Base-by-base conservation (phyloP, 805 yeast species). In the Lipomyces mesembrius region DNA sequence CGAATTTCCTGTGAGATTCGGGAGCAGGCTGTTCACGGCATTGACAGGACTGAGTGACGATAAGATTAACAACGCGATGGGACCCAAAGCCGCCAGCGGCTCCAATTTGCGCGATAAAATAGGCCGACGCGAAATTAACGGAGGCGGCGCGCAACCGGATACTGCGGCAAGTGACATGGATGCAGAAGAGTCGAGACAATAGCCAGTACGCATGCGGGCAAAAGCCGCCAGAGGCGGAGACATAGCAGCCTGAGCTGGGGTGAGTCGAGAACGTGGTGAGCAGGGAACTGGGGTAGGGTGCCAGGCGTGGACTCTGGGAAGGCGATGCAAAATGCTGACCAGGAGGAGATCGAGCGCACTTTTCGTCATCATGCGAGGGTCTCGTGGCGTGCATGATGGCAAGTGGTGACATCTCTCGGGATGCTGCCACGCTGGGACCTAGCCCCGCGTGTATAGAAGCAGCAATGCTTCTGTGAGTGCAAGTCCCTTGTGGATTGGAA, bases 1-100 rank as follows among this genome's bases (percentile, higher is more conserved):
- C 27, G 22, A 49, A 22, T 49, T 49, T 3, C 22, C 22, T 4
- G 27, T n/a, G 34, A 52, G 55, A 29, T 22, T 52, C 12, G 55
- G 55, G 8, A 52, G 29, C 17, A 52, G 55, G 55, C 34, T 25
- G 34, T 52, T 52, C n/a, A 29, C 29, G 29, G 55, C 55, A 52
- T 20, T 43, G 20, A 43, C 49, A 43, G 49, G 49, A 43, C 3
- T n/a, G 49, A 43, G 49, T 17, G 49, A 43, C 20, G 49, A 43
- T n/a, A 43, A 8, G 6, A 43, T n/a, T 25, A 43, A 22, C 22
- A n/a, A 17, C 6, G 49, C 22, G 12, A 43, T 43, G 49, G n/a
- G 22, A n/a, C 49, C 49, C 20, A 43, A 17, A 43, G 49, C 22
- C 20, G 25, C 49, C 49, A 43, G 22, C 9, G 49, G 49, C 49